Base-by-base conservation (phyloP, 2,329 filamentous ascomycete species). In the Drechmeria coniospora region DNA sequence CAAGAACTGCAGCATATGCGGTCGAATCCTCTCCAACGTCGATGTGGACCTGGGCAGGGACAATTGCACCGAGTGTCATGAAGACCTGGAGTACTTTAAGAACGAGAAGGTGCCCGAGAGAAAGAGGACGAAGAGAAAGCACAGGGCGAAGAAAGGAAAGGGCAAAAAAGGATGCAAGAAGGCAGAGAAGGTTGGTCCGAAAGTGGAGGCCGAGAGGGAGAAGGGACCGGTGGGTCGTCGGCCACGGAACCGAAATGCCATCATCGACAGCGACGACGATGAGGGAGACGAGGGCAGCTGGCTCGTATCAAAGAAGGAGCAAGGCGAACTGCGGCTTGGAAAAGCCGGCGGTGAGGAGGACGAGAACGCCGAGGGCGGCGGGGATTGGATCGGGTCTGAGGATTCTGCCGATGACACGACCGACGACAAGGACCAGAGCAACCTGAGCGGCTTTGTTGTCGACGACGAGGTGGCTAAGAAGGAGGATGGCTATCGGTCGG, bases 311-410 rank as follows among this genome's bases (percentile, higher is more conserved):
- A 74, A 79, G 32, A 62, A 68, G 8, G 62, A 90, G 43, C 73
- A 67, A 24, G 61, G 65, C 0, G 46, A 61, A 1, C 45, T 74
- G 4, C 59, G 61, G n/a, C 61, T 86, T 11, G 81, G 79, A 26
- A 79, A 75, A 46, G 79, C 80, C 24, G 83, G 82, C n/a, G 82
- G 80, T 4, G 69, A 72, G n/a, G 79, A 83, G 28, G 82, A 92
- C 36, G 83, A 92, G 49, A 72, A 93, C 45, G 81, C 79, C 3
- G 86, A 92, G 46, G 83, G 83, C 2, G 82, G 78, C 4, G 86
- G 83, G 14, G 80, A 92, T 31, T 82, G 72, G 48, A 62, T 93
- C 27, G 68, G 68, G 21, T 73, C 76, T 0, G 72, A 79, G 17
- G 79, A 90, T 42, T 80, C 76, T 0, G 50, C 54, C 9, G 53